Evolutionary conservation across 176 grass and related monocot species (phyloP), one percentile per base, ranked within the genome.

Genomic region (Avena sativa): DNA sequence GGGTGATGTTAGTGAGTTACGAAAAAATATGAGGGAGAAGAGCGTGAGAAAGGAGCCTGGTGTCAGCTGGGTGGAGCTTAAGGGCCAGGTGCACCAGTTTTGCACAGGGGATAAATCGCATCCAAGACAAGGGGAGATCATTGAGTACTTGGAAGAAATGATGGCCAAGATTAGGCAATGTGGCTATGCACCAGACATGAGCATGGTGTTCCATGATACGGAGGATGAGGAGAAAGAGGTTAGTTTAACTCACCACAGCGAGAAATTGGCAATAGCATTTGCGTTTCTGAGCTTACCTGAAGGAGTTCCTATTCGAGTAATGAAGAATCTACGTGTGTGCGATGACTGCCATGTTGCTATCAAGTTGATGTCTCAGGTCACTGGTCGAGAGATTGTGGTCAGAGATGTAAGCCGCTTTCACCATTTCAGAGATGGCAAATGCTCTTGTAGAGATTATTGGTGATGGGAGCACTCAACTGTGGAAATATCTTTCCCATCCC

Each of bases 281-380:
- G 90, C 93, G 60, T 66, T 90, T 74, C 81, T 95, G 75, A 92
- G 84, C 65, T 79, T 92, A 71, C 93, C 86, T 26, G 75, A 70
- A 76, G 91, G 91, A 80, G 84, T 73, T 83, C 80, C 93, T 82
- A 95, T 95, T 20, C 91, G 88, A 38, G 74, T 95, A 50, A 95
- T 95, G 93, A 95, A 95, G 78, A 95, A 92, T 63, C 50, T 95
- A 57, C 93, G 93, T n/a, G 84, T 95, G 20, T 95, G 91, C 9
- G 86, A 92, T 89, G 90, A 95, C 88, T 95, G 93, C 71, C 93
- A 92, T 82, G 71, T 87, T 20, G 93, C 91, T 82, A 95, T 95
- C 25, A 95, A 91, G 81, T 85, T 89, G 46, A 92, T 95, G 43
- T 91, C 91, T 47, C 84, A 85, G 30, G 87, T 95, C 66, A 90